Conservation (phyloP, 257 asterid genomes). For the Solanum raphanifolium region DNA sequence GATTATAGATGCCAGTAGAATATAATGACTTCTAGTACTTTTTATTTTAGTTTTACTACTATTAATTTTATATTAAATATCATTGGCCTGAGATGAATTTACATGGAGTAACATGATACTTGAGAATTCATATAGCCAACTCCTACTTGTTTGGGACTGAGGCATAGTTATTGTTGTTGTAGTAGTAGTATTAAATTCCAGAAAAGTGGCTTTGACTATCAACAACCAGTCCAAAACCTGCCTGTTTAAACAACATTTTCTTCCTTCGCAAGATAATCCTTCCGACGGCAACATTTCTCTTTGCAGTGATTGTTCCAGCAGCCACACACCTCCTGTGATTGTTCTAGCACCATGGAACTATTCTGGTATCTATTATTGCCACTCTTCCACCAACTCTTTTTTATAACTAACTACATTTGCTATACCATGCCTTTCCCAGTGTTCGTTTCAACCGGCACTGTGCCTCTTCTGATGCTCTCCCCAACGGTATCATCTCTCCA, state of each 20-base stretch:
- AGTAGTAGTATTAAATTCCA: neutral
- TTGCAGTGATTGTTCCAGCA: neutral
- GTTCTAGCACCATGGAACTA: neutral
- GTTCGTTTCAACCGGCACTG: neutral
- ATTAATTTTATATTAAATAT: neutral
- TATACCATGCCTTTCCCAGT: neutral
- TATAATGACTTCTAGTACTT: neutral
- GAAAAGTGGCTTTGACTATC: neutral
- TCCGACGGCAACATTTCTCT: neutral
- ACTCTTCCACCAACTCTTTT: neutral
- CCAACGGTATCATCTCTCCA: neutral
- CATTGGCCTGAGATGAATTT: neutral
- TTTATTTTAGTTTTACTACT: neutral
- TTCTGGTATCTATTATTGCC: neutral
- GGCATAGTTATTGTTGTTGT: neutral
- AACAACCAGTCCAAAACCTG: neutral
- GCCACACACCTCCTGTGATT: neutral
- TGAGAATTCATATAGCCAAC: neutral
- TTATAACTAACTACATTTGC: neutral
- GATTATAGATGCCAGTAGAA: neutral
- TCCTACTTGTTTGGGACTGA: neutral
- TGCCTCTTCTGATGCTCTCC: neutral
- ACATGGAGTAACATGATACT: neutral
- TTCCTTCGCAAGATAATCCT: neutral
- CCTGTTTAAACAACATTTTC: neutral